Evolutionary conservation across 2,329 filamentous ascomycete genomes (phyloP), one percentile per base, ranked within the genome.

Genomic region (Penicillium sp.): DNA sequence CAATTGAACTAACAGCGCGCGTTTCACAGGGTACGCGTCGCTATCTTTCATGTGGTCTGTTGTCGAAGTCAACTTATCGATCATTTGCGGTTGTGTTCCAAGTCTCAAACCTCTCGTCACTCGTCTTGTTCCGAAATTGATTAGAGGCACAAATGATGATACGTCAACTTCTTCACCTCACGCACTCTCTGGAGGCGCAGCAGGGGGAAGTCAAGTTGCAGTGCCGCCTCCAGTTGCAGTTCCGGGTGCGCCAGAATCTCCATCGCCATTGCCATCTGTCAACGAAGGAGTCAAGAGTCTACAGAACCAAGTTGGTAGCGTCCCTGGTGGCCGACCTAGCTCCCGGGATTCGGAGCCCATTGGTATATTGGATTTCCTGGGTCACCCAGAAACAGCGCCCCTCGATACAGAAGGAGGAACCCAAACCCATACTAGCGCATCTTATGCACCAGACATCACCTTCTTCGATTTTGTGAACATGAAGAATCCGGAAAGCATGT

Each of bases 41-140:
- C 76, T 91, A 5, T 90, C 90, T 0, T 88, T 95, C 68, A 93
- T 96, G 89, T 97, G 92, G 93, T 93, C 89, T 16, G 89, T 88
- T 12, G 86, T 97, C 51, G 92, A 97, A 72, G 91, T 96, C 67
- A 94, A 96, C 62, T 80, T 95, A 1, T 92, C 91, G 17, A 91
- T 97, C 64, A 88, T 91, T 61, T 96, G 90, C 68, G 92, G 89
- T 40, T 96, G 91, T 66, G 89, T 97, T n/a, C 93, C 93, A 9
- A 93, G 89, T 0, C 77, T 97, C 59, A 97, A 97, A 70, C 92
- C 93, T 1, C 78, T 97, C 7, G 86, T 93, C 53, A 84, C 89
- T 38, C 77, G 82, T 11, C 79, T 86, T 53, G 63, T 85, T 33
- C 84, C 84, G 5, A 77, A 77, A 46, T 74, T 85, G 72, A 77